These are phyloP conservation scores for Penicillium paneum DNA, from an alignment of 2,329 filamentous ascomycete genomes.

Conservation along the genomic window DNA sequence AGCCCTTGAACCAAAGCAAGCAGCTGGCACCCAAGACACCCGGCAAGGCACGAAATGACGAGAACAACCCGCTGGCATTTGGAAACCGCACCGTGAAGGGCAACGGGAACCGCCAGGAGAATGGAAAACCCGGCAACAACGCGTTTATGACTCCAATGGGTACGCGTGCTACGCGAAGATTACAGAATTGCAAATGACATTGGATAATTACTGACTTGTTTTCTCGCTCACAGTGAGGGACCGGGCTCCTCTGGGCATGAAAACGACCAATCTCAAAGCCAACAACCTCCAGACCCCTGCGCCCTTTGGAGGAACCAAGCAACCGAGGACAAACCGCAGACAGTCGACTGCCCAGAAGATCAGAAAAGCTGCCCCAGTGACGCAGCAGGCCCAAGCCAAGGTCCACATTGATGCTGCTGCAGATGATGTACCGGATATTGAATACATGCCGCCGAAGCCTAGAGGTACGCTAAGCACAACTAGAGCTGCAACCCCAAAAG, in stretches of 20 bases:
- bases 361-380: conserved; percentile 54
- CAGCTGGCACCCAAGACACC: conserved; percentile 73
- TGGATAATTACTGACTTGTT: conserved; percentile 7
- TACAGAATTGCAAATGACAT: conserved; percentile 2
- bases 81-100: conserved; percentile 60
- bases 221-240: conserved; percentile 53
- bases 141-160: conserved; percentile 77
- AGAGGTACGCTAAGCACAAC: conserved; percentile 43
- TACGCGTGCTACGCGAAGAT: conserved; percentile 44
- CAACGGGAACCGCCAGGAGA: conserved; percentile 57
- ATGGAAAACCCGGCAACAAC: conserved; percentile 58
- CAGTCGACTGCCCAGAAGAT: conserved; percentile 59
- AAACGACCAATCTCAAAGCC: conserved; percentile 92
- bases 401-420: conserved; percentile 50
- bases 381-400: conserved; percentile 43
- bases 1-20: conserved; percentile 67
- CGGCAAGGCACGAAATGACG: conserved; percentile 78
- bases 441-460: conserved; percentile 80
- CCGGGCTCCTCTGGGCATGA: conserved; percentile 82
- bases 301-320: conserved; percentile 57
- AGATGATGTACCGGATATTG: conserved; percentile 68
- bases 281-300: conserved; percentile 64
- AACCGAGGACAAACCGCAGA: conserved; percentile 51
- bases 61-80: conserved; percentile 66
- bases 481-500: background rate